phyloP scores from a whole-genome alignment of 495 filamentous ascomycete genomes.

The Trypethelium eluteriae region DNA sequence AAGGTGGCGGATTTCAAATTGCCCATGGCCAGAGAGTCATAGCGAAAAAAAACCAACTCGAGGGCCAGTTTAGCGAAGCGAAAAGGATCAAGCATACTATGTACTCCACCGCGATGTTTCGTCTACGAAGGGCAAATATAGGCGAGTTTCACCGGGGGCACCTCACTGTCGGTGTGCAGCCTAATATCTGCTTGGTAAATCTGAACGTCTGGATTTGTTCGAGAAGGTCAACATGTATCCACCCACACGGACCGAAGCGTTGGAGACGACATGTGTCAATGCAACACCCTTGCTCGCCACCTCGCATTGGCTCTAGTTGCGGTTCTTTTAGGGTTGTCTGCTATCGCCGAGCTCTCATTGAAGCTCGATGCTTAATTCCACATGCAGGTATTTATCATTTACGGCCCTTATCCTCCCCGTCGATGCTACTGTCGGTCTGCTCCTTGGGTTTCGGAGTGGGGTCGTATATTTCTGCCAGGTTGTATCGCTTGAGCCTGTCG shows the following conservation, averaged over 20 bases:
- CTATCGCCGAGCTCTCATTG: not conserved
- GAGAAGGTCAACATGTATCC: not conserved
- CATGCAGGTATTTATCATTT: not conserved
- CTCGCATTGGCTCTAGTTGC: not conserved
- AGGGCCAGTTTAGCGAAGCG: not conserved
- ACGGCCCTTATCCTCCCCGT: not conserved
- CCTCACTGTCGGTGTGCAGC: not conserved
- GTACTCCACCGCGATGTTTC: not conserved
- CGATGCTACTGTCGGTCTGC: not conserved
- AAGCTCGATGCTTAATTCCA: not conserved
- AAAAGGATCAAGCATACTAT: constrained; percentile 8
- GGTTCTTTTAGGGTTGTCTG: not conserved
- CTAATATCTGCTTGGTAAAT: not conserved
- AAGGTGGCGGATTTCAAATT: constrained; percentile 9
- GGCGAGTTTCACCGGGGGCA: not conserved
- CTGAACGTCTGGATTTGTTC: not conserved
- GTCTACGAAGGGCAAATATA: not conserved
- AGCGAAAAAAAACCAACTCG: not conserved
- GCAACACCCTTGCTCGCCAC: constrained; percentile 1
- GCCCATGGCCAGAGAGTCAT: not conserved
- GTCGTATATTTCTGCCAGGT: constrained; percentile 59
- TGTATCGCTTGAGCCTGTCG: constrained; percentile 62
- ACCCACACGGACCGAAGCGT: constrained; percentile 7
- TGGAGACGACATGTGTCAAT: constrained; percentile 12
- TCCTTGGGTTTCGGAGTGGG: constrained; percentile 35